Base-by-base conservation (phyloP, 2,329 filamentous ascomycete species). In the Colletotrichum incanum region DNA sequence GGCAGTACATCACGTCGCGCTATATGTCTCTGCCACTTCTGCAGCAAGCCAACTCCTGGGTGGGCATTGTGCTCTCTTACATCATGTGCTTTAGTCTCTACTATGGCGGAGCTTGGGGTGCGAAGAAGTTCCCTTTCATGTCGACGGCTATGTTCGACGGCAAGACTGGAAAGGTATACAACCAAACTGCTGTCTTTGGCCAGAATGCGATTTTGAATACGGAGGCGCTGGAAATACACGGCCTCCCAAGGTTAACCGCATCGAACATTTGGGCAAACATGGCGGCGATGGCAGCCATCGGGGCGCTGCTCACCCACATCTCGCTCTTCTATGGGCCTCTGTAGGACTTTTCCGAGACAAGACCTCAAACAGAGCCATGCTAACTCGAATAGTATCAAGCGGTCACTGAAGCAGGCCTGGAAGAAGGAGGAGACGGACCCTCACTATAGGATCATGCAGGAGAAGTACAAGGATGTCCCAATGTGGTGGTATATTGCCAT, bases 251-350 rank as follows among this genome's bases (percentile, higher is more conserved):
- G 78, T 80, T n/a, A 80, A 86, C 68, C 76, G 81, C 16, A 68
- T 78, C 8, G 82, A 84, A 68, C 18, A 77, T 87, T 41, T 81
- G 81, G 2, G 80, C 80, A 5, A 88, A 87, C 73, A 80, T 86
- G 74, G 84, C 81, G 3, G 78, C 86, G 31, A 86, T 86, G 4
- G 86, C 86, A 2, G 82, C 84, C 0, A 77, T 88, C 23, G 79
- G 70, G 2, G 70, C 70, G 7, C 60, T 72, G 39, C 60, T 72
- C 16, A 72, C 82, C 3, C 84, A 87, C 68, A 82, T 87, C 67
- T 73, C 82, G 3, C 77, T 84, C 1, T 85, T 70, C 28, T 70
- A 72, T 9, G 65, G 65, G 5, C 54, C 65, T 11, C 45, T 72
- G 70, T 72, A 64, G 69, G 70, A 47, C 1, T 20, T 7, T 7